A percentile compares a stretch with the other conserved stretches of the same genome.
Conservation (phyloP, 768 basidiomycete genomes). For the Lactarius sp. region DNA sequence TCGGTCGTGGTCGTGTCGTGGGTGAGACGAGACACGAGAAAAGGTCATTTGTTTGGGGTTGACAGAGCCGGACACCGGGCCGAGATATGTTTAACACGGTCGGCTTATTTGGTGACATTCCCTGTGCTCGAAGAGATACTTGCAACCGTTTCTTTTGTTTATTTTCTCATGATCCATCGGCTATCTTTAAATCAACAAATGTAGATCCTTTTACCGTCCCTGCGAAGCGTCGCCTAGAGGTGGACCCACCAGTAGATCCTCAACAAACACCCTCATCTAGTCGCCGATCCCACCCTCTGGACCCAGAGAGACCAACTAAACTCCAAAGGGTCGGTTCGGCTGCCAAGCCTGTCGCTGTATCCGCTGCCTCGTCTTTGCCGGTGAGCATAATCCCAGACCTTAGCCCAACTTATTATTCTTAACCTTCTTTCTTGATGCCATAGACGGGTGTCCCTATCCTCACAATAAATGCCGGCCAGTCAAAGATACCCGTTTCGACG, state of each 20-base stretch:
- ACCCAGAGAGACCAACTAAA: constrained; percentile 45
- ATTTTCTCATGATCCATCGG: constrained; percentile 54
- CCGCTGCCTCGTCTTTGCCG: constrained; percentile 35
- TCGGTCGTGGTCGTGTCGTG: too few species aligned
- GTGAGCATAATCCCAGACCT: constrained; percentile 25
- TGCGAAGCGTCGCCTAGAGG: constrained; percentile 45
- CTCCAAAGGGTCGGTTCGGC: constrained; percentile 50
- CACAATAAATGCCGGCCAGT: constrained; percentile 59
- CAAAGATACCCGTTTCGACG: constrained; percentile 66
- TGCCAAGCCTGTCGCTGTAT: constrained; percentile 41
- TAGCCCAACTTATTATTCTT: neutral
- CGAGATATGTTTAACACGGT: constrained; percentile 57
- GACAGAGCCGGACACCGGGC: neutral
- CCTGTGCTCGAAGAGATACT: constrained; percentile 50
- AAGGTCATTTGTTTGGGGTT: too few species aligned
- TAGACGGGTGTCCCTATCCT: constrained; percentile 64
- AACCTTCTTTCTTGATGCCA: neutral
- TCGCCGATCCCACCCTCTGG: constrained; percentile 33
- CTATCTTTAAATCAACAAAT: constrained; percentile 36
- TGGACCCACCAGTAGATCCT: neutral
- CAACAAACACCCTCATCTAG: constrained; percentile 1
- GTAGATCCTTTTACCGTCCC: constrained; percentile 35
- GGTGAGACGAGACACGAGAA: too few species aligned
- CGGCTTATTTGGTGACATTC: constrained; percentile 50
- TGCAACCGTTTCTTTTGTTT: constrained; percentile 55